Base-by-base conservation (phyloP, 371 early-diverging fungal species). In the Lichtheimia ornata region DNA sequence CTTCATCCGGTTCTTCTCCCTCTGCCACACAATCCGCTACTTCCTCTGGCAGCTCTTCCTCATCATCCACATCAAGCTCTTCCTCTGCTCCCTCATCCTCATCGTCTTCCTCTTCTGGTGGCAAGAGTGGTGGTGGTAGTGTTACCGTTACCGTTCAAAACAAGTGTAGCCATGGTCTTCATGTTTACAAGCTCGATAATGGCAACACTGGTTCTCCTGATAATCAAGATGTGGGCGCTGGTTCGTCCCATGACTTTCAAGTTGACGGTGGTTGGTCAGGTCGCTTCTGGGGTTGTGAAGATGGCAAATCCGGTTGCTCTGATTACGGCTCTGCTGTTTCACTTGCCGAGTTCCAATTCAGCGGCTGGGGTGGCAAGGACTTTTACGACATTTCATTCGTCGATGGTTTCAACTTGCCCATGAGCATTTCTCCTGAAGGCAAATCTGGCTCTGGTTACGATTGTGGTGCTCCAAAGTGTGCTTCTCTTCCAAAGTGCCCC, bases 321-420 rank as follows among this genome's bases (percentile, higher is more conserved):
- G 43, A 44, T 18, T 63, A 56, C 50, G 64, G 28, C 53, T 61
- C 47, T 56, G 71, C 68, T 59, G 73, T 73, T 6, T 69, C 73
- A 24, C 65, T 78, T 41, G 75, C 78, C 5, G 78, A 78, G 58
- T 74, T 78, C 53, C 59, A 65, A 40, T 73, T 78, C 58, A 57
- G 66, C 45, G 65, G 65, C 3, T 43, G 45, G 12, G 63, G 49
- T 28, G 70, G 66, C 9, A 40, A 56, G 18, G 67, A 64, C 3
- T 74, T 62, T 22, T 78, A 78, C 53, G 78, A 78, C 47, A 63
- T 78, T 11, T 78, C 78, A 18, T 64, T 78, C 58, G 78, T 78
- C 0, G 71, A 68, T 44, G 78, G 78, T 3, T 78, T 64, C 59
- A 78, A 74, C 40, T 43, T 78, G 15, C 73, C 75, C 13, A 72